Base-by-base conservation (phyloP, 768 basidiomycete species). In the Pleurotus salmoneostramineus region DNA sequence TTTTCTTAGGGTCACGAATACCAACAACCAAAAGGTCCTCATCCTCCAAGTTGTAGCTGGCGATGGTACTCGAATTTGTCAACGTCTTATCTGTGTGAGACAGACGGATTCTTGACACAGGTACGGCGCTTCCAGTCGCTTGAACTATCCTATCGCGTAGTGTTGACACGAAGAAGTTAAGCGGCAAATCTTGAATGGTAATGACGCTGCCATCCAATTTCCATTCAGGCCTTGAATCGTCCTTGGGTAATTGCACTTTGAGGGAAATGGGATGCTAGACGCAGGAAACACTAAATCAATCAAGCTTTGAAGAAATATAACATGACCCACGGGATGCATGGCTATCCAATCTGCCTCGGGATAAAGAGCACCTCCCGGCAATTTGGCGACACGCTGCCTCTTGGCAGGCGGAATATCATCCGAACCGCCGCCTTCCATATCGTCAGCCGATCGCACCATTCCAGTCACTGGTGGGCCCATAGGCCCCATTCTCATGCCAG, bases 221-320 rank as follows among this genome's bases (percentile, higher is more conserved):
- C 92, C 91, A 96, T 71, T 96, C 95, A 0, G 95, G 88, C 68
- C 91, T 94, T 35, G 87, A 83, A 1, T 88, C 74, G 64, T 95
- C 87, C 55, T 75, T 79, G 1, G 96, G 95, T 62, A 99, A 77
- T 68, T 95, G 93, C 3, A 98, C 78, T 35, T 80, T 79, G 47
- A 99, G 79, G 27, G 88, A 87, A 65, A 98, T 92, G 10, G 96
- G 90, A 63, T 95, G 89, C 86, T 88, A 62, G 5, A 59, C 58
- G 48, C 61, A 51, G 17, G 48, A 15, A 46, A 15, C 3, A n/a
- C 3, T 6, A 5, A 56, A 56, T 57, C 47, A 56, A 40, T 36
- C 57, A 0, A 50, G 48, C 15, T 34, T 57, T 35, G 48, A 17
- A 15, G 61, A 49, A 32, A n/a, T n/a, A n/a, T n/a, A n/a, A n/a